Conservation (phyloP, 1,284 basidiomycete species). For the Ganoderma meredithae region DNA sequence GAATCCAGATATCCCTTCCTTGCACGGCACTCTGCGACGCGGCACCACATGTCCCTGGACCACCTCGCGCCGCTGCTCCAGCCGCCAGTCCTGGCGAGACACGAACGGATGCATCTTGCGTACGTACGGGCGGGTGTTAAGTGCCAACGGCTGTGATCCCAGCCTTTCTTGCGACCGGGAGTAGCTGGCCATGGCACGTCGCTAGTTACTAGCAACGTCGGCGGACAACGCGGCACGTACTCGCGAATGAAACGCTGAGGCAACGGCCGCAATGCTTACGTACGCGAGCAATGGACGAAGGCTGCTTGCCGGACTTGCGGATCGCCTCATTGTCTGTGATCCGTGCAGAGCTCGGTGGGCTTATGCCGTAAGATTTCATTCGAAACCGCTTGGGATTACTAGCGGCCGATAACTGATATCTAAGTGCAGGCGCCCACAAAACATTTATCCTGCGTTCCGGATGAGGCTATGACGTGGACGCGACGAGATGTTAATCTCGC, state of each 20-base stretch:
- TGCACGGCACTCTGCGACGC: not conserved
- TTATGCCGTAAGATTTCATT: not conserved
- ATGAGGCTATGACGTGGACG: not conserved
- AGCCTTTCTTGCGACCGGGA: not conserved
- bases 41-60: not conserved
- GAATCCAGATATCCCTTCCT: not conserved
- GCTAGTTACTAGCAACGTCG: not conserved
- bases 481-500: constrained; percentile 1
- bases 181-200: not conserved
- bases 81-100: not conserved
- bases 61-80: not conserved
- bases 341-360: not conserved
- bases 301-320: not conserved
- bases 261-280: constrained; percentile 1
- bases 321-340: constrained; percentile 2
- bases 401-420: not conserved
- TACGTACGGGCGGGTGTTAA: not conserved
- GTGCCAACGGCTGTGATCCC: not conserved
- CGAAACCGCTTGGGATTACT: not conserved
- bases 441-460: not conserved
- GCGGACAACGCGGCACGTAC: not conserved
- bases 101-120: not conserved
- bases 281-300: constrained; percentile 1
- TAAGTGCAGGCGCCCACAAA: not conserved
- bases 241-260: not conserved